Conservation (phyloP, 805 yeast species). For the Candida incommunis region DNA sequence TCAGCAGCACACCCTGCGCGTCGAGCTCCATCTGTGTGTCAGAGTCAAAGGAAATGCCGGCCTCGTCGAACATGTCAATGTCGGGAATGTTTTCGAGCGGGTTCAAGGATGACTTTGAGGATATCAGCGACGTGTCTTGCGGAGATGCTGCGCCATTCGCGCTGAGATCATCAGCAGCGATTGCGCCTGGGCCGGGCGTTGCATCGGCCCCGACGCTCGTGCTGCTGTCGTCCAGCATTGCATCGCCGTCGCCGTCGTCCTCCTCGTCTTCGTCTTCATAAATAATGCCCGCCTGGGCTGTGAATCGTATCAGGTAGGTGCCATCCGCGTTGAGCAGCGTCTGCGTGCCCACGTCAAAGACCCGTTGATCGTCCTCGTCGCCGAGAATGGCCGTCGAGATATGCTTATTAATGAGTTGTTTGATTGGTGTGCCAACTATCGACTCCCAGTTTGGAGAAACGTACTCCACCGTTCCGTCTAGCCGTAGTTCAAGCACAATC, state of each 20-base stretch:
- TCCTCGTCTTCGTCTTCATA: neutral
- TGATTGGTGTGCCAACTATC: slow-evolving; percentile 39
- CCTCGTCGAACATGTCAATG: slow-evolving; percentile 1
- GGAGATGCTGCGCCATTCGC: neutral
- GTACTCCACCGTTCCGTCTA: slow-evolving; percentile 66
- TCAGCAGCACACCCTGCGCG: slow-evolving; percentile 85
- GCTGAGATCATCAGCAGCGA: neutral
- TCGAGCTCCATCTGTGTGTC: slow-evolving; percentile 40
- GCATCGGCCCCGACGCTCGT: neutral
- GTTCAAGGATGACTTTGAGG: too few relatives aligned
- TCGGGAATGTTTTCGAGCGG: slow-evolving; percentile 1
- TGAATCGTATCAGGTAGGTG: slow-evolving; percentile 10
- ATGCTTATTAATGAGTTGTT: slow-evolving; percentile 10
- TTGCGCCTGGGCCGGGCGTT: neutral
- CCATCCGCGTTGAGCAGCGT: slow-evolving; percentile 18
- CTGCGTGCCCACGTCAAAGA: slow-evolving; percentile 19
- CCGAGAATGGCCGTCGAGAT: slow-evolving; percentile 15
- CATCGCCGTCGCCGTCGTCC: slow-evolving; percentile 8
- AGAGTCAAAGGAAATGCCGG: neutral
- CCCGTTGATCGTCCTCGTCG: slow-evolving; percentile 10
- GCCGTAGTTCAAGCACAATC: slow-evolving; percentile 66
- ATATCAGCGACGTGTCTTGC: neutral
- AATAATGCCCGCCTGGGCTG: slow-evolving; percentile 3
- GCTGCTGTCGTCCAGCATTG: slow-evolving; percentile 9
- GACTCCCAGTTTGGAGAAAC: slow-evolving; percentile 66